Evolutionary conservation across 768 basidiomycete species (phyloP).

Genomic region (Holtermannia corniformis): DNA sequence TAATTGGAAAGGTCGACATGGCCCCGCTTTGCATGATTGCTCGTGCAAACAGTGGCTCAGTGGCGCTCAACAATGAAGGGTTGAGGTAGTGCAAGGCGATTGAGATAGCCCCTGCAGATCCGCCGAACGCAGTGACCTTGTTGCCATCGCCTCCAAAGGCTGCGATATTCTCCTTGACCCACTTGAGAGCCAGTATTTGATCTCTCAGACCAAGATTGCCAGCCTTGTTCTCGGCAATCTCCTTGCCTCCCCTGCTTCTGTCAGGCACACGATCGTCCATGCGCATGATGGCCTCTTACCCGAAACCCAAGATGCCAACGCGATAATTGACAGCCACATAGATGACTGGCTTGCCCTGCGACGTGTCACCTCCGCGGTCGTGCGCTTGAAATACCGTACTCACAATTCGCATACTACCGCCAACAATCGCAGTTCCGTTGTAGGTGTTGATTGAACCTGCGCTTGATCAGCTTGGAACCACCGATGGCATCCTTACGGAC

Average conservation of each 20-base stretch:
- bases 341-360: constrained; percentile 47
- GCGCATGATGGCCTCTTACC: constrained; percentile 15
- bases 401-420: constrained; percentile 13
- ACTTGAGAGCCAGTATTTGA: constrained; percentile 52
- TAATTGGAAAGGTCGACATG: constrained; percentile 17
- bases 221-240: constrained; percentile 22
- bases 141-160: constrained; percentile 56
- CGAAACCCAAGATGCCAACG: constrained; percentile 48
- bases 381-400: constrained; percentile 3
- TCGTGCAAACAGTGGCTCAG: constrained; percentile 1
- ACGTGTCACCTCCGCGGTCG: too few species aligned
- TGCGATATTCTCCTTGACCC: constrained; percentile 56
- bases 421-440: constrained; percentile 35
- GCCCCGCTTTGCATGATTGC: constrained; percentile 31
- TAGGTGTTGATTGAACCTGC: constrained; percentile 36
- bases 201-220: constrained; percentile 54
- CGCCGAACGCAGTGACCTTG: constrained; percentile 49
- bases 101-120: constrained; percentile 53
- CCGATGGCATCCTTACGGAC: too few species aligned
- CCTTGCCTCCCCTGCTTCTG: constrained; percentile 18
- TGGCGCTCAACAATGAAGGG: constrained; percentile 7
- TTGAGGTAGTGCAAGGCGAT: constrained; percentile 44
- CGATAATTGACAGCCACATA: constrained; percentile 51
- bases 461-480: too few species aligned
- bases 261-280: too few species aligned